Evolutionary conservation across 495 filamentous ascomycete species (phyloP), one percentile per base, ranked within the genome.

Genomic region (Xylaria venustula): DNA sequence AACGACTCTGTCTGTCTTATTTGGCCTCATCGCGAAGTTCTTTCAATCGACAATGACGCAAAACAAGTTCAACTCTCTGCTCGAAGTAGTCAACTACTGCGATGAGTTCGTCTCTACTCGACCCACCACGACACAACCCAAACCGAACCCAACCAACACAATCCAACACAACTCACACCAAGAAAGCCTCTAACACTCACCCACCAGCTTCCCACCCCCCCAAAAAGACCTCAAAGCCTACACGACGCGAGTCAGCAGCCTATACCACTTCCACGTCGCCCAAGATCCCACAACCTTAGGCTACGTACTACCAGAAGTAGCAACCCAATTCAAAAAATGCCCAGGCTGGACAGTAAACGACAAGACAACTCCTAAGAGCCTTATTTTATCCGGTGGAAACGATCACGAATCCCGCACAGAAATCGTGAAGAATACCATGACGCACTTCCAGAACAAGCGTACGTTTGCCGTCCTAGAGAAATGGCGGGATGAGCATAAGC

Each of bases 401-500:
- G 48, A 60, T 40, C 23, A 45, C 0, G 0, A 11, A 2, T 36
- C 58, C 2, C 48, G 58, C 48, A 23, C 58, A 3, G 48, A 25
- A 1, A 44, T 36, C 6, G n/a, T 60, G 19, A 26, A 28, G 2
- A 28, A 23, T 17, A 53, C 58, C 0, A 19, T 60, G 1, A 40
- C 41, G 2, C 75, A 80, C 40, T 85, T 87, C 66, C 81, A 82
- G 14, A 69, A 79, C 64, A 81, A 82, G 15, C 68, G 79, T 4
- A 77, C 73, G 1, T 93, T 94, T 67, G 71, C 83, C 54, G 72
- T 94, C 0, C 77, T 93, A 12, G 74, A 74, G 7, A 87, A 88
- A 54, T 93, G 91, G 91, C 77, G 91, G 23, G 75, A 89, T 61
- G 90, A 94, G 70, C 73, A 87, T 32, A 93, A 93, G 67, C 79